Base-by-base conservation (phyloP, 1,284 basidiomycete species). In the Cutaneotrichosporon sp. region DNA sequence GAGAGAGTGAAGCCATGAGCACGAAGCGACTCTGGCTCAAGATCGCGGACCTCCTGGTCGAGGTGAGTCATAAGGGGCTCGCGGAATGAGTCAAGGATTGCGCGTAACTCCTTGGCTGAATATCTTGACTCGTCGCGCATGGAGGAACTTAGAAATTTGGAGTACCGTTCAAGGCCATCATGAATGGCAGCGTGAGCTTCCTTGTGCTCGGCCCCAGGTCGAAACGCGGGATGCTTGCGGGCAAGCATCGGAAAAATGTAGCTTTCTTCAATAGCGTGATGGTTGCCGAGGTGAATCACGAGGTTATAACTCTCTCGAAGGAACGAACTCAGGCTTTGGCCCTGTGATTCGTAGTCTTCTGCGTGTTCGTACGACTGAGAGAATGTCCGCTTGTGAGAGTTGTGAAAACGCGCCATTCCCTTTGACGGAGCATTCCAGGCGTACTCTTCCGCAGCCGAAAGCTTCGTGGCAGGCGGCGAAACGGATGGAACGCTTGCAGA, bases 21-120 rank as follows among this genome's bases (percentile, higher is more conserved):
- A 66, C 79, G 79, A 76, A 86, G 75, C 55, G 83, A 83, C 52
- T 82, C 80, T 21, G 76, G 80, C 21, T 72, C 73, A 13, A 86
- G 73, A 65, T 87, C 85, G n/a, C 76, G 69, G 55, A 83, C 84
- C 75, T 87, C 84, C 67, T 86, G 78, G 64, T 85, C 84, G 2
- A 87, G 74, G 69, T 86, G 85, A 17, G 64, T 65, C 70, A 85
- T 84, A 13, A 86, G 73, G 8, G 84, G 81, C 22, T 80, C 80
- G 36, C 80, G 73, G 72, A 85, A 85, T 22, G 78, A 76, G 62
- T 86, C 84, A 52, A 86, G 72, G 61, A 82, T 83, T 2, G 61
- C 77, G 46, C 78, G 77, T 76, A 87, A 78, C 59, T 83, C 80
- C 8, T 69, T 60, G 0, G 84, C 80, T 14, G 80, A 80, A 67